Percentiles rank a stretch among this genome's conserved stretches.
Conservation (phyloP, 139 green algal genomes). For the Limnomonas spitsbergensis region DNA sequence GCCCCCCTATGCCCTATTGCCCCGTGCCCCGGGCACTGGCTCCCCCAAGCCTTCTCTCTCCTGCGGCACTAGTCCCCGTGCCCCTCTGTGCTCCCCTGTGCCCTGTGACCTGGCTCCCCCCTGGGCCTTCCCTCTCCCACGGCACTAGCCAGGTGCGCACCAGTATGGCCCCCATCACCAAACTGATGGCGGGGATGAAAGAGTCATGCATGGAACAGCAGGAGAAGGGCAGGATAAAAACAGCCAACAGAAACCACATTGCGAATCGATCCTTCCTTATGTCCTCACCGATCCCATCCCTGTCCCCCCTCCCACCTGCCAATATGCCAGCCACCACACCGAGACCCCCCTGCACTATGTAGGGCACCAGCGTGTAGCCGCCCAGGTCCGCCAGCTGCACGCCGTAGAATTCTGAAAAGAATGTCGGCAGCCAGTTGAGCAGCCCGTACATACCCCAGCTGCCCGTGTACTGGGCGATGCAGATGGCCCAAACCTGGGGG, state of each 20-base stretch:
- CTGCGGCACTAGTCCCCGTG: too few species aligned
- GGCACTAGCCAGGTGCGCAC: too few species aligned
- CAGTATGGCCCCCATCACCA: conserved; percentile 2
- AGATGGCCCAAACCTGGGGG: conserved; percentile 81
- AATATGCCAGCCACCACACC: conserved; percentile 1
- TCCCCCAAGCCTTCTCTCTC: too few species aligned
- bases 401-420: conserved; percentile 65
- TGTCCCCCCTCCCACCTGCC: conserved; percentile 31
- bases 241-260: too few species aligned
- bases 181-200: not conserved
- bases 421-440: conserved; percentile 82
- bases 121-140: too few species aligned
- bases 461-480: conserved; percentile 58
- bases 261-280: too few species aligned
- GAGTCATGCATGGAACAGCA: not conserved
- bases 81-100: too few species aligned
- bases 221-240: too few species aligned
- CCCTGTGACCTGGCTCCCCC: too few species aligned
- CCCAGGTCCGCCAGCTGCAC: conserved; percentile 60
- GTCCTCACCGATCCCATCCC: too few species aligned
- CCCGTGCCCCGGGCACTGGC: too few species aligned
- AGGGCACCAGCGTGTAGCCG: conserved; percentile 72
- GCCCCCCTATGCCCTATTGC: too few species aligned
- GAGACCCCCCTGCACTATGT: conserved; percentile 53
- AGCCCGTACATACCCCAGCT: conserved; percentile 70